phyloP scores from a whole-genome alignment of 345 rosid species.

The Gossypium turneri region DNA sequence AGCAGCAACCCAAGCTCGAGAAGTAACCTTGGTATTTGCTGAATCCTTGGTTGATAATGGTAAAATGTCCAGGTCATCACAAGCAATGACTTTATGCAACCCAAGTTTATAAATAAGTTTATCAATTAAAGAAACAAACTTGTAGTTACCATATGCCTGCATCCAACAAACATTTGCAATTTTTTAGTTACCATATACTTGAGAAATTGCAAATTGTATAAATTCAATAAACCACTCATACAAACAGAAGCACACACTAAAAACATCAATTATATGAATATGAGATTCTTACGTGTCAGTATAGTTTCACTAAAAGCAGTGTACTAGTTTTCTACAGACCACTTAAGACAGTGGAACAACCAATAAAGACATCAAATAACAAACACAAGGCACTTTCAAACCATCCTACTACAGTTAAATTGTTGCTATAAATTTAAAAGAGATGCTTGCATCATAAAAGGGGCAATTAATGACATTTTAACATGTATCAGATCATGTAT shows the following conservation, averaged over 20 bases:
- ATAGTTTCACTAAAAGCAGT: not conserved
- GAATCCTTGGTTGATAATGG: conserved; percentile 24
- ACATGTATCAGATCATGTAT: not conserved
- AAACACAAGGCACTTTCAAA: not conserved
- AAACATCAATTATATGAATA: not conserved
- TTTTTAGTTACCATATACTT: not conserved
- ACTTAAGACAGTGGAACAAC: not conserved
- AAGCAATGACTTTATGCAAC: conserved; percentile 42
- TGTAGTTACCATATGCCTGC: conserved; percentile 56
- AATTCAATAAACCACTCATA: not conserved
- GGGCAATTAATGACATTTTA: conserved; percentile 3
- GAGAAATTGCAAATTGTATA: not conserved
- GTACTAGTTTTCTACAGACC: not conserved
- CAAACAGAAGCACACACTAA: not conserved
- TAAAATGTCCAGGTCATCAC: conserved; percentile 21
- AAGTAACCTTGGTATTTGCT: conserved; percentile 25
- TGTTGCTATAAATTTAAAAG: not conserved
- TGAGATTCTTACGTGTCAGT: not conserved
- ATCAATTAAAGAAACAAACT: conserved; percentile 62
- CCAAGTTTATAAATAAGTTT: conserved; percentile 66
- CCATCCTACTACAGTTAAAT: not conserved
- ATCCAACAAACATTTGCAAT: conserved; percentile 12
- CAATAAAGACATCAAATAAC: not conserved
- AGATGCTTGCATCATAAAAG: not conserved
- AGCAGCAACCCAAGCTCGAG: conserved; percentile 86